These are phyloP conservation scores for Monascus purpureus DNA, from an alignment of 495 filamentous ascomycete genomes.

Conservation along the genomic window DNA sequence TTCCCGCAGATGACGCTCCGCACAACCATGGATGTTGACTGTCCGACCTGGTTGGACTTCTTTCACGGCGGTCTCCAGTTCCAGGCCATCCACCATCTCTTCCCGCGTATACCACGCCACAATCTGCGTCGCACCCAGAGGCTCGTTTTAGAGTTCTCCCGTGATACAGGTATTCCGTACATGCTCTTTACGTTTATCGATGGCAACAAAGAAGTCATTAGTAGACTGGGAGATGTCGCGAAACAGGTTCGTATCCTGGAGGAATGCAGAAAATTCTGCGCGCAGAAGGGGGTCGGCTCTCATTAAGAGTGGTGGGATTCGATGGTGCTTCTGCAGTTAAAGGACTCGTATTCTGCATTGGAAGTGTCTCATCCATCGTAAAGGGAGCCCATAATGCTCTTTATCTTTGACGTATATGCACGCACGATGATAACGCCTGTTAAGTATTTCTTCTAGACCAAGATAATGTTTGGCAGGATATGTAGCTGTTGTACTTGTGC, in stretches of 20 bases:
- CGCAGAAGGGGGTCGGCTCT: conserved; percentile 24
- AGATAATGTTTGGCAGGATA: no score
- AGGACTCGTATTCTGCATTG: no score
- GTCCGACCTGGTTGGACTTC: conserved; percentile 89
- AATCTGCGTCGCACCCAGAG: conserved; percentile 76
- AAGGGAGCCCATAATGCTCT: no score
- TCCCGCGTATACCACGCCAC: conserved; percentile 85
- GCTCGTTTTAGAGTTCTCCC: conserved; percentile 77
- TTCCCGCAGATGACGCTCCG: conserved; percentile 95
- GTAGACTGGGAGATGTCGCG: conserved; percentile 69
- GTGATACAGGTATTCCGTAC: conserved; percentile 86
- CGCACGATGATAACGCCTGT: no score
- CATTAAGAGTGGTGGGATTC: no score
- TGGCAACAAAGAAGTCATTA: conserved; percentile 80
- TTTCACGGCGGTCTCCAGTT: conserved; percentile 95
- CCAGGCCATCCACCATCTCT: conserved; percentile 92
- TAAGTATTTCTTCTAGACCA: no score
- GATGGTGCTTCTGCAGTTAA: no score
- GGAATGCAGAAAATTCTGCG: conserved; percentile 60
- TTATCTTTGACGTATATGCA: no score
- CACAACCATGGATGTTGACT: conserved; percentile 97
- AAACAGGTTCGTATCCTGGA: conserved; percentile 78
- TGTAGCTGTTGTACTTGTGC: no score
- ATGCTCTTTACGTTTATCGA: conserved; percentile 87
- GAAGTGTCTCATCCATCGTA: no score